Conservation (phyloP, 1,284 basidiomycete species). For the Pulchroboletus neoregius region DNA sequence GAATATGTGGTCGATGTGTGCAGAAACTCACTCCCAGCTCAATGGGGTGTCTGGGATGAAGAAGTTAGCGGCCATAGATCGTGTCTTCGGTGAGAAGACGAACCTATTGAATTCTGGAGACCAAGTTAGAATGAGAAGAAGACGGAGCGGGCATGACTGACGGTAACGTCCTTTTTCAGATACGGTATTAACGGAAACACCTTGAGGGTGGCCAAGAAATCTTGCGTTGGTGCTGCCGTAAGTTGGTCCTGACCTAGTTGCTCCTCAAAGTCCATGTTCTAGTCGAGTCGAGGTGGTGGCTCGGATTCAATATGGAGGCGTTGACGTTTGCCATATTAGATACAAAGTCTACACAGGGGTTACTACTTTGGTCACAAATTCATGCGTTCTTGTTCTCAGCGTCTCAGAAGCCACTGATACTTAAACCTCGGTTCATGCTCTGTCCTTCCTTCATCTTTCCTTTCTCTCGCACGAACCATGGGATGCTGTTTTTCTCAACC, state of each 20-base stretch:
- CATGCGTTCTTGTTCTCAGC: conserved; percentile 26
- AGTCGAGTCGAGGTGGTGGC: not conserved
- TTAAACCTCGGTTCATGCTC: conserved; percentile 20
- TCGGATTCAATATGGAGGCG: not conserved
- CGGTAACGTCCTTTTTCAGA: conserved; percentile 64
- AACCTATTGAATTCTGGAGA: conserved; percentile 29
- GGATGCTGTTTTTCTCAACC: conserved; percentile 66
- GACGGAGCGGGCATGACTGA: conserved; percentile 35
- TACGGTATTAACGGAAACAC: conserved; percentile 75
- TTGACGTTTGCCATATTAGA: conserved; percentile 19
- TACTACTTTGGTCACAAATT: too few species aligned
- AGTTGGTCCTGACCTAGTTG: conserved; percentile 33
- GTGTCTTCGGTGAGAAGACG: conserved; percentile 2
- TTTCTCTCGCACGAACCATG: conserved; percentile 45
- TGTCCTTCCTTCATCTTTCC: conserved; percentile 30
- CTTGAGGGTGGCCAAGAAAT: conserved; percentile 55
- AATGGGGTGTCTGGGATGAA: conserved; percentile 61
- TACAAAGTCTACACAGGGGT: conserved; percentile 17
- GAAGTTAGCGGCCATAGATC: conserved; percentile 11
- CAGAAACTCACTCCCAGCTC: conserved; percentile 70
- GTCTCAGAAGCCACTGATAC: conserved; percentile 20
- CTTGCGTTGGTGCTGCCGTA: conserved; percentile 49
- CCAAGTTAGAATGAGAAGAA: conserved; percentile 9
- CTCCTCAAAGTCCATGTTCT: conserved; percentile 49
- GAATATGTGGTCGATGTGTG: not conserved